A percentile compares a stretch with the other conserved stretches of the same genome.
These are phyloP conservation scores for Vanilla planifolia DNA, from an alignment of 106 monocot genomes.

Conservation along the genomic window DNA sequence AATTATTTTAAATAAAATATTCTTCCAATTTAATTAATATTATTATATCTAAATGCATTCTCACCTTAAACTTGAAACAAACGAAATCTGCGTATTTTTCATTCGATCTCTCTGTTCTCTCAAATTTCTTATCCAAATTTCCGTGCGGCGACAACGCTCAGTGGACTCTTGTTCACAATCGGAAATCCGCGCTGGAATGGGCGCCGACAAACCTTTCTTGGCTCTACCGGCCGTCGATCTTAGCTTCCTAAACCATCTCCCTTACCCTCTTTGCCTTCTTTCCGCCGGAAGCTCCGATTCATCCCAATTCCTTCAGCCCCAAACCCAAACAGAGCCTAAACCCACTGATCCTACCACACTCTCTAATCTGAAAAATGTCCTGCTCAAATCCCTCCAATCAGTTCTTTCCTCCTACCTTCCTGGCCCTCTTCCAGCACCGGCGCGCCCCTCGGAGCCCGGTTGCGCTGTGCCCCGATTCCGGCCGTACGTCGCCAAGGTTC, in stretches of 20 bases:
- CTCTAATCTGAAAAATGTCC: not conserved
- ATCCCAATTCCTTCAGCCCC: not conserved
- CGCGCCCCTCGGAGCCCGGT: slow-evolving; percentile 7
- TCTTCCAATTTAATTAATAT: too few relatives aligned
- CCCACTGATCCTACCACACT: not conserved
- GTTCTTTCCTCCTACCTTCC: not conserved
- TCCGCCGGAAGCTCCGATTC: not conserved
- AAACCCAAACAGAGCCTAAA: not conserved
- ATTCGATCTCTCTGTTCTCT: too few relatives aligned
- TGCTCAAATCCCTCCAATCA: slow-evolving; percentile 4
- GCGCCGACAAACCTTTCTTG: not conserved
- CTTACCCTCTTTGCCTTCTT: not conserved
- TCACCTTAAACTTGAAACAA: too few relatives aligned
- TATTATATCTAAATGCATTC: too few relatives aligned
- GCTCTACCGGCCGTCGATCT: not conserved
- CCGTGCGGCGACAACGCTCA: too few relatives aligned
- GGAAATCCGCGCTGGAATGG: too few relatives aligned
- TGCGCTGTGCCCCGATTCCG: slow-evolving; percentile 68
- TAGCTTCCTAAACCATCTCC: not conserved
- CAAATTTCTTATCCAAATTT: too few relatives aligned
- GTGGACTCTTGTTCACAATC: too few relatives aligned
- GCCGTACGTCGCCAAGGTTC: slow-evolving; percentile 89
- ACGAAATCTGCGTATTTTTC: too few relatives aligned
- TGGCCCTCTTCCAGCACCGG: not conserved
- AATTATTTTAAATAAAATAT: too few relatives aligned